A percentile compares a stretch with the other conserved stretches of the same genome.
phyloP scores from a whole-genome alignment of 352 stramenopile species.

The Phytophthora syringae region DNA sequence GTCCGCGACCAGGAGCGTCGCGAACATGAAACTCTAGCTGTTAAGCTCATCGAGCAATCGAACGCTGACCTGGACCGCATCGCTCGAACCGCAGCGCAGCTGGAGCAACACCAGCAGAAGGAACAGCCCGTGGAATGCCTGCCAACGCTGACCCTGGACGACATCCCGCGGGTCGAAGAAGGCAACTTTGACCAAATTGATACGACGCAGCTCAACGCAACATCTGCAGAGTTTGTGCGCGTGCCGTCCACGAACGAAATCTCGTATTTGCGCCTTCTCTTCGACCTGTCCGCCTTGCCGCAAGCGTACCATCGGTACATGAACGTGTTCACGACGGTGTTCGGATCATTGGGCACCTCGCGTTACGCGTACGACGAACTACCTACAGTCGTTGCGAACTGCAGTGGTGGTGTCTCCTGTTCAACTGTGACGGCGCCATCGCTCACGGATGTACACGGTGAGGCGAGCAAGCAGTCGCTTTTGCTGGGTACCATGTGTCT shows the following conservation, averaged over 20 bases:
- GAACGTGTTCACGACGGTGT: conserved; percentile 72
- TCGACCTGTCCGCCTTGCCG: conserved; percentile 61
- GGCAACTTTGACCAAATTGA: conserved; percentile 63
- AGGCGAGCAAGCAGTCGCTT: conserved; percentile 60
- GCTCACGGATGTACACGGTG: conserved; percentile 47
- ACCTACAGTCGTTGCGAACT: conserved; percentile 77
- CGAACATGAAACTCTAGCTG: conserved; percentile 58
- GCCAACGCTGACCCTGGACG: conserved; percentile 70
- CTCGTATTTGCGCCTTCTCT: conserved; percentile 80
- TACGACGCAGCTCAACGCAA: conserved; percentile 41
- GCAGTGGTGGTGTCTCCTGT: conserved; percentile 77
- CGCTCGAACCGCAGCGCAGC: conserved; percentile 43
- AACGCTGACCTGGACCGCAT: conserved; percentile 70
- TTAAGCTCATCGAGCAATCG: conserved; percentile 46
- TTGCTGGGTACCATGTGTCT: conserved; percentile 74
- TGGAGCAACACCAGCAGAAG: conserved; percentile 72
- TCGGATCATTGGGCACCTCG: conserved; percentile 79
- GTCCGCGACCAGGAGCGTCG: conserved; percentile 60
- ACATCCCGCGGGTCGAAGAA: conserved; percentile 63
- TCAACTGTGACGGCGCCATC: conserved; percentile 61
- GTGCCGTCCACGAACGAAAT: conserved; percentile 86
- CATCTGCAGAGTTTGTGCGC: conserved; percentile 57
- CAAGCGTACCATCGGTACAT: conserved; percentile 71
- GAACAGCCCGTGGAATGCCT: conserved; percentile 74
- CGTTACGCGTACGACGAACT: conserved; percentile 70